A percentile compares a stretch with the other conserved stretches of the same genome.
phyloP scores from a whole-genome alignment of 2,329 filamentous ascomycete species.

The Chrysoporthe cubensis region DNA sequence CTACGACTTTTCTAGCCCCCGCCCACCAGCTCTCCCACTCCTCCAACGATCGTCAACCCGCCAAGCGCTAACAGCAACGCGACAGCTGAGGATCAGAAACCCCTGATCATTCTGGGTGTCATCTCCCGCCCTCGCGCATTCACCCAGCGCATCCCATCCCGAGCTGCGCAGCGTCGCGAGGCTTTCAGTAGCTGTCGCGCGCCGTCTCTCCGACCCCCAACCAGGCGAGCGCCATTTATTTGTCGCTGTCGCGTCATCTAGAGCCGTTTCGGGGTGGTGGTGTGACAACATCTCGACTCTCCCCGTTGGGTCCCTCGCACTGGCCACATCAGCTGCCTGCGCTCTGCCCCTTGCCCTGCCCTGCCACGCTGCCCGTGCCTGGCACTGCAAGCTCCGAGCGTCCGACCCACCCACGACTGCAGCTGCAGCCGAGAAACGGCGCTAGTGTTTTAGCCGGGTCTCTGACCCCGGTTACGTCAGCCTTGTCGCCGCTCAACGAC shows the following conservation, averaged over 20 bases:
- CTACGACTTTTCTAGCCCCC: background rate
- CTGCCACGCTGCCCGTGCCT: constrained; percentile 15
- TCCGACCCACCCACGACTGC: constrained; percentile 31
- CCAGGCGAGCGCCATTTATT: background rate
- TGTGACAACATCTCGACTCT: constrained; percentile 21
- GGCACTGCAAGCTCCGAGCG: constrained; percentile 30
- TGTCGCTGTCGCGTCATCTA: constrained; percentile 22
- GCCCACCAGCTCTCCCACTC: background rate
- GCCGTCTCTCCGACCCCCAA: constrained; percentile 8
- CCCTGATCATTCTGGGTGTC: constrained; percentile 27
- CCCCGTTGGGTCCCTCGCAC: constrained; percentile 32
- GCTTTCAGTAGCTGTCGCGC: constrained; percentile 55
- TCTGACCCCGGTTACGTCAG: constrained; percentile 38
- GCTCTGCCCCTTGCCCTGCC: constrained; percentile 14
- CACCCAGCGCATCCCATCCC: constrained; percentile 36
- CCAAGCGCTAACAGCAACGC: constrained; percentile 23
- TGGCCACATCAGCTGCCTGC: constrained; percentile 37
- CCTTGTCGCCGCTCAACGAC: constrained; percentile 29
- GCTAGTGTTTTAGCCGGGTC: constrained; percentile 27
- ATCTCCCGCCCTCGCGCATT: constrained; percentile 38
- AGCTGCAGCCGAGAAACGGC: constrained; percentile 26
- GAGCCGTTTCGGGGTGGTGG: constrained; percentile 17
- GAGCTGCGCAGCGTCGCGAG: constrained; percentile 35
- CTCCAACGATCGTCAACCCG: background rate
- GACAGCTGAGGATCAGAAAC: constrained; percentile 17